Base-by-base conservation (phyloP, 306 rosid genomes). In the Malus fusca region DNA sequence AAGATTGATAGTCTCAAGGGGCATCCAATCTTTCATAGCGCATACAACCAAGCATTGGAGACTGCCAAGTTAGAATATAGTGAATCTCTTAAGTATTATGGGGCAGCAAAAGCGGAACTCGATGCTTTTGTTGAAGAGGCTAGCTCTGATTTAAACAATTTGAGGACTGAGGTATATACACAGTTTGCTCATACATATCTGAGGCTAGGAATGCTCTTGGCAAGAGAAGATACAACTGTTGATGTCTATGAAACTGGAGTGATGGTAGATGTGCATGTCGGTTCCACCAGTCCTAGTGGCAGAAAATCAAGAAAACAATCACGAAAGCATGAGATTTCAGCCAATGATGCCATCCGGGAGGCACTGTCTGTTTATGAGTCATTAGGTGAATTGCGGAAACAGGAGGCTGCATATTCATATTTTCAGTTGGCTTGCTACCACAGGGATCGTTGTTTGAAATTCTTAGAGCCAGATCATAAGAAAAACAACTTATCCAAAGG, bases 121-220 rank as follows among this genome's bases (percentile, higher is more conserved):
- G 85, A 79, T 77, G 85, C 78, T 53, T 68, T 87, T 51, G 55
- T 80, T 67, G 89, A 87, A 52, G 87, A 81, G 80, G 71, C 68
- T 74, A 83, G 64, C 64, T 48, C 87, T 64, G 87, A 82, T 52
- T 15, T 89, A 33, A 78, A 79, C 80, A 82, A 76, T 77, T 83
- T 94, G 86, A 84, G 81, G 88, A 90, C 84, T 18, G 97, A 94
- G 91, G 97, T 88, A 64, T 87, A 65, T 70, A 94, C 97, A 11
- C 98, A 94, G 79, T 91, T 87, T 72, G 96, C 96, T 77, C 87
- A 94, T 80, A 92, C 97, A 30, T 90, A 92, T 88, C 87, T 94
- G 88, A 88, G 95, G 79, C 93, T 94, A 40, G 98, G 98, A 69
- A 94, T 92, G 97, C 89, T 94, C 63, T 86, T 94, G 88, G 95